A percentile compares a stretch with the other conserved stretches of the same genome.
These are phyloP conservation scores for Thinopyrum elongatum DNA, from an alignment of 176 grass and related monocot genomes.

Conservation along the genomic window DNA sequence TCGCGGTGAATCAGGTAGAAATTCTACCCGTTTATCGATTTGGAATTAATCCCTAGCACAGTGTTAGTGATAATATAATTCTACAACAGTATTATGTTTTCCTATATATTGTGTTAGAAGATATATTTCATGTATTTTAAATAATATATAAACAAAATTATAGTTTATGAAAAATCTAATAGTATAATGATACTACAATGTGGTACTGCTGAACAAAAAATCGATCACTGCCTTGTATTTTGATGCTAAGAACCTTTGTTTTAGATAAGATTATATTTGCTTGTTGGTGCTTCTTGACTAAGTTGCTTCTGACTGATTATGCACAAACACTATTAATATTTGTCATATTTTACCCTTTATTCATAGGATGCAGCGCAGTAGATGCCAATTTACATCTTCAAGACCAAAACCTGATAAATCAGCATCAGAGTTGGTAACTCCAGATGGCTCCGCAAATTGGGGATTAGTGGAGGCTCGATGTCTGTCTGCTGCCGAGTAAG, in stretches of 20 bases:
- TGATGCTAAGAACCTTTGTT: neutral
- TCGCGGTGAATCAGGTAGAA: neutral
- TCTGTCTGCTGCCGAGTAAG: slow-evolving; percentile 77
- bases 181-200: neutral
- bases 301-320: neutral
- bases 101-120: neutral
- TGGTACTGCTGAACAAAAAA: neutral
- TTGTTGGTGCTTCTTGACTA: neutral
- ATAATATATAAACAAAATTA: neutral
- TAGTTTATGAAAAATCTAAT: neutral
- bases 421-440: slow-evolving; percentile 35
- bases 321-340: neutral
- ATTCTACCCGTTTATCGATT: neutral
- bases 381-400: slow-evolving; percentile 94
- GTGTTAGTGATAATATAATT: neutral
- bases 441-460: slow-evolving; percentile 69
- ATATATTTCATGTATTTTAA: neutral
- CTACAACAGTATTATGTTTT: neutral
- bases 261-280: neutral
- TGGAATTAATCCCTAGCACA: neutral
- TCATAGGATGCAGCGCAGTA: slow-evolving; percentile 96
- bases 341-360: neutral
- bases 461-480: slow-evolving; percentile 75
- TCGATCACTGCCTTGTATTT: neutral
- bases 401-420: slow-evolving; percentile 79